Percentiles rank a stretch among this genome's conserved stretches.
Evolutionary conservation across 345 rosid genomes (phyloP).

Genomic region (Populus nigra): DNA sequence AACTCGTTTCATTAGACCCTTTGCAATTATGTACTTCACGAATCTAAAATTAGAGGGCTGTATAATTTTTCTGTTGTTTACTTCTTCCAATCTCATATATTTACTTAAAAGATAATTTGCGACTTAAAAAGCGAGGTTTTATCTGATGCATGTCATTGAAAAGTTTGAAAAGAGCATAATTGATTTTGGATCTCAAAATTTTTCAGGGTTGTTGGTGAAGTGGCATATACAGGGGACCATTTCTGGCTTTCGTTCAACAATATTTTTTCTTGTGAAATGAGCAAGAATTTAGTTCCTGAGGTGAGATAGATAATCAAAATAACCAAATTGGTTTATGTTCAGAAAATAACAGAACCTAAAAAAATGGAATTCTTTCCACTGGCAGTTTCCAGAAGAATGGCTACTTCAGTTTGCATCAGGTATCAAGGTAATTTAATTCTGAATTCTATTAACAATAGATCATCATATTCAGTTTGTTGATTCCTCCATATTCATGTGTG

Average conservation of each 20-base stretch:
- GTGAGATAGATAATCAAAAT: slow-evolving; percentile 21
- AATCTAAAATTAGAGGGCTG: background rate
- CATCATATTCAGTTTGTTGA: background rate
- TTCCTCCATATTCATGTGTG: background rate
- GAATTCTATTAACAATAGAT: background rate
- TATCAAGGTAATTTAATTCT: slow-evolving; percentile 47
- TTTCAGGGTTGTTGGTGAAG: slow-evolving; percentile 52
- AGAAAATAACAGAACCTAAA: background rate
- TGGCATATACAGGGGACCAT: slow-evolving; percentile 43
- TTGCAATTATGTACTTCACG: background rate
- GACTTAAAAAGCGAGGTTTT: background rate
- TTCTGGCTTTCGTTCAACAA: slow-evolving; percentile 43
- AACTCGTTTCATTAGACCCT: background rate
- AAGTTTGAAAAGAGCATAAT: background rate
- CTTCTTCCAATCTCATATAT: background rate
- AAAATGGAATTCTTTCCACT: slow-evolving; percentile 18
- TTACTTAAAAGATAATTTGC: background rate
- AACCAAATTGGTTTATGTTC: background rate
- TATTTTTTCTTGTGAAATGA: slow-evolving; percentile 24
- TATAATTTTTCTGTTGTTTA: background rate
- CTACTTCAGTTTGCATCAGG: slow-evolving; percentile 56
- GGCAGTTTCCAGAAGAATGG: slow-evolving; percentile 66
- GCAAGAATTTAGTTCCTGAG: slow-evolving; percentile 25
- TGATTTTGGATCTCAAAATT: background rate
- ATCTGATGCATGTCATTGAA: background rate